Evolutionary conservation across 129 eudicot genomes (phyloP), one percentile per base, ranked within the genome.

Genomic region (Solidago caesia): DNA sequence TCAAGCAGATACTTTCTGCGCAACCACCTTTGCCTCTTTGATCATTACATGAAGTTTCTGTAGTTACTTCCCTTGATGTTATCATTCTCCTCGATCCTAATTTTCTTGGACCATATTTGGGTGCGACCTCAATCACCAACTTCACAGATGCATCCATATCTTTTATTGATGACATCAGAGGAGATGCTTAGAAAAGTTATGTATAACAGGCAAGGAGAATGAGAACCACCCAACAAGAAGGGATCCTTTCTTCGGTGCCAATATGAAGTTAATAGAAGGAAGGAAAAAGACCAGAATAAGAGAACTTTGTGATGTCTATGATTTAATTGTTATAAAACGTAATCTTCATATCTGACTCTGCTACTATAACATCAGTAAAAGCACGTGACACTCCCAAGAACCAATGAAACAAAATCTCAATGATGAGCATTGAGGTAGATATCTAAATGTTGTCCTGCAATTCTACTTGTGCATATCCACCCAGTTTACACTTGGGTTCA

Each of bases 401-500:
- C 39, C 39, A 33, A 33, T 3, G 2, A 33, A 33, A 33, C 39
- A 33, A 33, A 3, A 67, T 61, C 62, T 45, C 73, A 9, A 43
- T 56, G 61, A 65, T 61, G 61, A 55, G 61, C 61, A 5, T 55
- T 11, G 7, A 48, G 27, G 26, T 49, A 68, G 43, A 26, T 59
- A 44, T 59, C 21, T 59, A 5, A 21, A 15, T 8, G 6, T 45
- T 26, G 29, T 56, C 10, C 29, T 61, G 47, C 67, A 51, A 44
- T 43, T 48, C 76, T 88, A 94, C 99, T 76, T 94, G 88, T 94
- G 99, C 99, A 94, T 94, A 87, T 94, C 86, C 12, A 94, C 91
- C 99, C 99, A 94, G 86, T 87, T 83, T 59, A 94, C 94, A 87
- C 99, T 97, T 47, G 99, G 96, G 60, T 81, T 85, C 99, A 94